A percentile compares a stretch with the other conserved stretches of the same genome.
Conservation (phyloP, 1,284 basidiomycete species). For the Rhodotorula mucilaginosa region DNA sequence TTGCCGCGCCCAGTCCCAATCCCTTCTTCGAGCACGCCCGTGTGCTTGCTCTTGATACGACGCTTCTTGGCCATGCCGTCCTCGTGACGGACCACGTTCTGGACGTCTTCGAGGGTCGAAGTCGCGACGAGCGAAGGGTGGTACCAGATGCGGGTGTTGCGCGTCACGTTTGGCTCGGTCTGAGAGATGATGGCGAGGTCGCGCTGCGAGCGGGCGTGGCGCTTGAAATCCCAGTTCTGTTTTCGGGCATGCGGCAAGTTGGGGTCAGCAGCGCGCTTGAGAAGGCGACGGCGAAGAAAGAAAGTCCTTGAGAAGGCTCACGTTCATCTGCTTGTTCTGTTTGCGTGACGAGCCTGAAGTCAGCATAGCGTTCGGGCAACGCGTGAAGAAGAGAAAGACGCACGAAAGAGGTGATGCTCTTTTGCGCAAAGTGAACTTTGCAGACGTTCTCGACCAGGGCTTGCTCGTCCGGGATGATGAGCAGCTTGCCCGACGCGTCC, state of each 20-base stretch:
- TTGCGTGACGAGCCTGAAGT: not conserved
- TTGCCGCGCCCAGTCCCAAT: not conserved
- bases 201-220: slow-evolving; percentile 29
- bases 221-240: slow-evolving; percentile 36
- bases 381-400: not conserved
- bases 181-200: slow-evolving; percentile 18
- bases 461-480: slow-evolving; percentile 31
- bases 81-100: slow-evolving; percentile 20
- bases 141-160: slow-evolving; percentile 31
- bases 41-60: slow-evolving; percentile 16
- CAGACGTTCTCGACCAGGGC: slow-evolving; percentile 28
- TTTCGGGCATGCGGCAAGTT: not conserved
- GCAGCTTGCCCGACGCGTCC: slow-evolving; percentile 24
- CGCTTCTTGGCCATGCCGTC: slow-evolving; percentile 36
- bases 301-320: not conserved
- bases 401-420: slow-evolving; percentile 30
- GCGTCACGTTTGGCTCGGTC: slow-evolving; percentile 17
- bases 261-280: not conserved
- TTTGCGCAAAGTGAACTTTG: slow-evolving; percentile 29
- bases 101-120: slow-evolving; percentile 25
- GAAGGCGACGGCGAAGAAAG: too few relatives aligned
- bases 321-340: slow-evolving; percentile 37
- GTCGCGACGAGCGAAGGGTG: slow-evolving; percentile 18
- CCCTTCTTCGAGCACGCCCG: slow-evolving; percentile 7
- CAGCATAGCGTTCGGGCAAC: not conserved